phyloP scores from a whole-genome alignment of 176 grass and related monocot genomes.

The Thinopyrum elongatum region DNA sequence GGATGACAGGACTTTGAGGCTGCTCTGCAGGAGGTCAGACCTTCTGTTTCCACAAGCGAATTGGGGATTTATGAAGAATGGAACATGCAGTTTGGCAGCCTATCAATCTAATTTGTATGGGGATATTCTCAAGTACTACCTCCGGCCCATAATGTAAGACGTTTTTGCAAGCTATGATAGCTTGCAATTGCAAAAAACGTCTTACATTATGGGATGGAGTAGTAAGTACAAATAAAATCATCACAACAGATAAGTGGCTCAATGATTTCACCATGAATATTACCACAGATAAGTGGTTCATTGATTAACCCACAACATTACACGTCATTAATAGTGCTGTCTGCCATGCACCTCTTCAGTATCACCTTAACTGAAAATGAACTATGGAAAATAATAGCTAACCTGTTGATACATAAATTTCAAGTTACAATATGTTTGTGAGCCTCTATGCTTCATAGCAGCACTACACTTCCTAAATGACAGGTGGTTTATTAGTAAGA shows the following conservation, averaged over 20 bases:
- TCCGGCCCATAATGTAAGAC: no score
- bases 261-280: background rate
- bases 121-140: background rate
- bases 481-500: background rate
- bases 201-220: no score
- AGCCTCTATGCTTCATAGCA: background rate
- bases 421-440: background rate
- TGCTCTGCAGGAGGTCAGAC: conserved; percentile 85
- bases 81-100: conserved; percentile 92
- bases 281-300: background rate
- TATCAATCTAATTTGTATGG: conserved; percentile 44
- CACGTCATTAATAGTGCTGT: background rate
- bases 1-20: conserved; percentile 78
- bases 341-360: background rate
- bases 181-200: no score
- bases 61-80: conserved; percentile 83
- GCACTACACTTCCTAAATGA: background rate
- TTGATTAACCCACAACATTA: background rate
- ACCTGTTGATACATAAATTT: background rate
- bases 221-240: conserved; percentile 23
- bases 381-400: background rate
- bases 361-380: background rate
- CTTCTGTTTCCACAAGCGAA: conserved; percentile 85
- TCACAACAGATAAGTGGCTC: background rate
- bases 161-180: no score